Base-by-base conservation (phyloP, 2,329 filamentous ascomycete genomes). In the Monilinia polystroma region DNA sequence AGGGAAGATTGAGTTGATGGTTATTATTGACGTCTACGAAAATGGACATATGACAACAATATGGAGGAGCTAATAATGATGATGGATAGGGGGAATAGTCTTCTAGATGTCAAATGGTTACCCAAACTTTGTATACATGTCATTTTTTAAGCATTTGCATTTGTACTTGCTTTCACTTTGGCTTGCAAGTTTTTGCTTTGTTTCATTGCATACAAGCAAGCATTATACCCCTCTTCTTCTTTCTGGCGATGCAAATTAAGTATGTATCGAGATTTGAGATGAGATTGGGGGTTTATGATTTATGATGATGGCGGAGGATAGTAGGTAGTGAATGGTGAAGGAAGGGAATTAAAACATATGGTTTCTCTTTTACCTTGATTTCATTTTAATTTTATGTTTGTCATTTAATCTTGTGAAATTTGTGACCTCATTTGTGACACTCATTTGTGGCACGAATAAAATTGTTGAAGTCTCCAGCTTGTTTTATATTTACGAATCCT, bases 51-150 rank as follows among this genome's bases (percentile, higher is more conserved):
- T 52, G 58, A 41, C 58, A 51, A 62, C 14, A 32, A 38, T 35
- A 49, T 51, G 29, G 45, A 62, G 58, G 58, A 51, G 58, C 58
- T 62, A 62, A 62, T 62, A 62, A 62, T 62, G 58, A 62, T 62
- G 58, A 62, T 62, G 45, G 12, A 38, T 26, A 26, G 20, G 58
- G 58, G 58, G 45, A 32, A 51, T 62, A 38, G 58, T 52, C 58
- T 62, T 62, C 58, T 51, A 41, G 26, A 26, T 62, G 45, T 62
- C 58, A 26, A 51, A 51, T 62, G 58, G 45, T 23, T 52, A 62
- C 29, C 45, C 23, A 38, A 51, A 38, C 45, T 38, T 62, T 62
- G 20, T 62, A 62, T 51, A 38, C 29, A 62, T 38, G 47, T 51
- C 32, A 38, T 62, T 18, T 26, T 62, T 51, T 51, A 12, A 62